Conservation (phyloP, 2,329 filamentous ascomycete genomes). For the Calonectria honghensis region DNA sequence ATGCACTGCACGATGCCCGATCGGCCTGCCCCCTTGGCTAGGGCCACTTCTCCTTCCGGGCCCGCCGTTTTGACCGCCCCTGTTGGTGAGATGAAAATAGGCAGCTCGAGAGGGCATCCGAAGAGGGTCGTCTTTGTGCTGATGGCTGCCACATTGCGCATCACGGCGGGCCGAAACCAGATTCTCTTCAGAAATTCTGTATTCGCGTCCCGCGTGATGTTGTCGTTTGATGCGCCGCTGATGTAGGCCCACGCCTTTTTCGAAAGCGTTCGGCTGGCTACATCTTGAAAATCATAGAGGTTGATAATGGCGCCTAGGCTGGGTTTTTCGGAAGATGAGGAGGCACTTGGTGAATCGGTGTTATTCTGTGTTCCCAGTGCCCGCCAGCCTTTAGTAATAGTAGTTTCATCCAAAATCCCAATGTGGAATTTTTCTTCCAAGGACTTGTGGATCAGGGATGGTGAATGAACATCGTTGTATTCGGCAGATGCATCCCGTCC, state of each 20-base stretch:
- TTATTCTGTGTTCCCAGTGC: not conserved
- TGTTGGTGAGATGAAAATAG: conserved; percentile 51
- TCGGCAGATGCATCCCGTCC: conserved; percentile 30
- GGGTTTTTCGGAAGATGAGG: conserved; percentile 22
- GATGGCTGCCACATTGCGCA: conserved; percentile 49
- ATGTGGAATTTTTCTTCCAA: conserved; percentile 37
- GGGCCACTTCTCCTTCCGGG: conserved; percentile 47
- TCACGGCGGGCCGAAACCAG: conserved; percentile 52
- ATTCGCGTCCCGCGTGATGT: conserved; percentile 52
- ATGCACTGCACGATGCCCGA: conserved; percentile 76
- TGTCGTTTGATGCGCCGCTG: conserved; percentile 52
- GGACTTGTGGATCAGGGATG: conserved; percentile 27
- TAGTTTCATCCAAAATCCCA: conserved; percentile 43
- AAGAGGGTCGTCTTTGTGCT: conserved; percentile 45
- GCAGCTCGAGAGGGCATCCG: conserved; percentile 47
- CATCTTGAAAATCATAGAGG: conserved; percentile 53
- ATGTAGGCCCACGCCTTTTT: conserved; percentile 53
- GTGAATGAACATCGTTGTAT: conserved; percentile 32
- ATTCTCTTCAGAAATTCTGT: conserved; percentile 42
- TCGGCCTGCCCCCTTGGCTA: conserved; percentile 49
- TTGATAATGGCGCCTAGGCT: conserved; percentile 49
- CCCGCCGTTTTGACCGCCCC: conserved; percentile 44
- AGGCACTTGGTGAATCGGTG: not conserved
- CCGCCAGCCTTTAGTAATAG: conserved; percentile 29
- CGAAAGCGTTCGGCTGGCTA: conserved; percentile 36